Conservation (phyloP, 192 early-diverging fungal species). For the Coemansia sp. region DNA sequence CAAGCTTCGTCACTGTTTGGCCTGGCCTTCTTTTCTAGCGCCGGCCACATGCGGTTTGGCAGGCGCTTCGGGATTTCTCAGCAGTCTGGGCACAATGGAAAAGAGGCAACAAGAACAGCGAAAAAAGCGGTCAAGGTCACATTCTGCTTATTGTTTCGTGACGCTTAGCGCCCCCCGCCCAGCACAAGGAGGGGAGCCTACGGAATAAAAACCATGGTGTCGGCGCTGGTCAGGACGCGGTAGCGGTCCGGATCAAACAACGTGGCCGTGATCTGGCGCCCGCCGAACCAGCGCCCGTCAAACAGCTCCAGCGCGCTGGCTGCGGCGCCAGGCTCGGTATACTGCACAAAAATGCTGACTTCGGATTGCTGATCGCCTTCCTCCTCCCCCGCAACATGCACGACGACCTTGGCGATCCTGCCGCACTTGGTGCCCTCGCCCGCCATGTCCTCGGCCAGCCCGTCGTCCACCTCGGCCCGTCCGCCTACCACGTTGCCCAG, state of each 20-base stretch:
- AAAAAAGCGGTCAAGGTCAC: too few species aligned
- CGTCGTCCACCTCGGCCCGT: constrained; percentile 69
- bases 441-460: constrained; percentile 74
- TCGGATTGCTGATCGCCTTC: constrained; percentile 12
- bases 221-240: constrained; percentile 40
- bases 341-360: constrained; percentile 77
- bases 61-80: too few species aligned
- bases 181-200: not conserved
- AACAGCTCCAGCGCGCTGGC: constrained; percentile 55
- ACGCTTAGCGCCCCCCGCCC: too few species aligned
- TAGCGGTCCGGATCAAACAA: constrained; percentile 56
- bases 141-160: too few species aligned
- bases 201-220: constrained; percentile 47
- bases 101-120: too few species aligned
- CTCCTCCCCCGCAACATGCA: constrained; percentile 48
- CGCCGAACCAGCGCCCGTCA: constrained; percentile 80
- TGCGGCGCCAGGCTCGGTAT: constrained; percentile 47
- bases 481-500: constrained; percentile 64
- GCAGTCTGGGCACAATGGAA: too few species aligned
- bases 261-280: constrained; percentile 60
- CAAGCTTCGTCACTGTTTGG: too few species aligned
- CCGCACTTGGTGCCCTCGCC: constrained; percentile 83
- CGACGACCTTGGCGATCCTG: constrained; percentile 56
- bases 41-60: too few species aligned
- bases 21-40: too few species aligned